A percentile compares a stretch with the other conserved stretches of the same genome.
These are phyloP conservation scores for Elongisporangium senticosum DNA, from an alignment of 352 stramenopile species.

Conservation along the genomic window DNA sequence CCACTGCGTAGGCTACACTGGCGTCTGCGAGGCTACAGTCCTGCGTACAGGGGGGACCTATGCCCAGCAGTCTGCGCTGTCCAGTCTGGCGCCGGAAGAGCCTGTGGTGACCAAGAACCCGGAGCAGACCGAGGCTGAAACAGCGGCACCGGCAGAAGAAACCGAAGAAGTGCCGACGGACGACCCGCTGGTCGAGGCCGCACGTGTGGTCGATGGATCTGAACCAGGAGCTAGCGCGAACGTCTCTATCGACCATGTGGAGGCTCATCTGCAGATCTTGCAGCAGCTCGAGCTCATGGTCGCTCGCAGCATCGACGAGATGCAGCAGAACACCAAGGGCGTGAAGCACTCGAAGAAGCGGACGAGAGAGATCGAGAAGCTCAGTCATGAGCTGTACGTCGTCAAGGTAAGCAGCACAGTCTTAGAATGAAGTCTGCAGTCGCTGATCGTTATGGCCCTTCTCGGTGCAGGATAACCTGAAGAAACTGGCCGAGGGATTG, in stretches of 20 bases:
- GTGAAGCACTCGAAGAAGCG: constrained; percentile 20
- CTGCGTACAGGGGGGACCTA: not conserved
- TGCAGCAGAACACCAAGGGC: constrained; percentile 21
- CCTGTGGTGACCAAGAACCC: not conserved
- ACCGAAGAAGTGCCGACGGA: not conserved
- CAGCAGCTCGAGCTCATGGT: constrained; percentile 65
- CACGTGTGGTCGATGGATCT: not conserved
- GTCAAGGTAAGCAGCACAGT: constrained; percentile 13
- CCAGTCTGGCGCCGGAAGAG: not conserved
- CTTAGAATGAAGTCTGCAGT: not conserved
- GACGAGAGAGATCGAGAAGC: constrained; percentile 15
- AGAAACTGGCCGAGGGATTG: constrained; percentile 59
- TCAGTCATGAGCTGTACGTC: constrained; percentile 37
- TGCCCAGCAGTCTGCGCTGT: not conserved
- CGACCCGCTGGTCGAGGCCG: not conserved
- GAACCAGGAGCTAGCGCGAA: constrained; percentile 17
- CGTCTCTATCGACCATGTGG: constrained; percentile 71
- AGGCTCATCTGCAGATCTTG: constrained; percentile 69
- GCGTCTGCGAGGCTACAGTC: not conserved
- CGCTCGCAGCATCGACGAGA: constrained; percentile 54
- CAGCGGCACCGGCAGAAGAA: not conserved
- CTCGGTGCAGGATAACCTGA: constrained; percentile 43
- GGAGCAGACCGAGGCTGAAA: not conserved
- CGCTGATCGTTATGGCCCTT: not conserved
- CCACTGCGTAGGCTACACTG: not conserved